Conservation (phyloP, 176 grass and related monocot genomes). For the Leersia perrieri region DNA sequence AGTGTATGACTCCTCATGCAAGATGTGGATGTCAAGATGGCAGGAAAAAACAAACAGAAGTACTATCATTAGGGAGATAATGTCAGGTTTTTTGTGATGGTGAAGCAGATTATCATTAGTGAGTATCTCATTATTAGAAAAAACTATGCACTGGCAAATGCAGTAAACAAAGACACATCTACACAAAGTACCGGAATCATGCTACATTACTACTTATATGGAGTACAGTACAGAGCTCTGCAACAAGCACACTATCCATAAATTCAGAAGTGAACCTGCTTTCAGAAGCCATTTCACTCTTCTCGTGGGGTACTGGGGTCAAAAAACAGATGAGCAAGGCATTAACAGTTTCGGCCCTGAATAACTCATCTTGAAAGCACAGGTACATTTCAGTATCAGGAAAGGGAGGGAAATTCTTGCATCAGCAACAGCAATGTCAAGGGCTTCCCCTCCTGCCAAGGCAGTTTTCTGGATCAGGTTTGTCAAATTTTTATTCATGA, state of each 20-base stretch:
- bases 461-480: background rate
- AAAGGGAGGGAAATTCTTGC: background rate
- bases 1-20: background rate
- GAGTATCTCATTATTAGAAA: background rate
- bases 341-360: background rate
- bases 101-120: background rate
- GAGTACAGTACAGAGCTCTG: background rate
- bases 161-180: background rate
- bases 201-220: background rate
- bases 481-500: background rate
- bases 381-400: background rate
- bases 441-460: background rate
- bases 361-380: background rate
- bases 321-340: background rate
- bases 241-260: background rate
- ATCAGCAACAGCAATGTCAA: background rate
- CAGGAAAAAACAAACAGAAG: background rate
- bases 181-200: background rate
- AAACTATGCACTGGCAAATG: background rate
- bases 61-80: background rate
- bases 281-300: background rate
- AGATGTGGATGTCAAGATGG: slow-evolving; percentile 14
- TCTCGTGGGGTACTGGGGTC: background rate
- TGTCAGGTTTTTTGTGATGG: background rate
- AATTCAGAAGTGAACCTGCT: background rate